Evolutionary conservation across 345 rosid species (phyloP), one percentile per base, ranked within the genome.

Genomic region (Syzygium jambos): DNA sequence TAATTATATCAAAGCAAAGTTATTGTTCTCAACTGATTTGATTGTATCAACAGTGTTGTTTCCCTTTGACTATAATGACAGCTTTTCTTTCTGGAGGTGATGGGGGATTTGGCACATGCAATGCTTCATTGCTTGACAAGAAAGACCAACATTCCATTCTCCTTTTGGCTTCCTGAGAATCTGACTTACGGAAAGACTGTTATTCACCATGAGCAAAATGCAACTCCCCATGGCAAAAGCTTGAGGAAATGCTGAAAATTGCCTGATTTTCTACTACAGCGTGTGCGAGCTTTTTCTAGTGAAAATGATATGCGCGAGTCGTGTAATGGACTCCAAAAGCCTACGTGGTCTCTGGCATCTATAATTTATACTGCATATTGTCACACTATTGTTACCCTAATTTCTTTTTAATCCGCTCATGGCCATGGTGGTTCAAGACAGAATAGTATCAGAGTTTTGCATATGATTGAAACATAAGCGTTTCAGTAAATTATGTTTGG

Each of bases 11-110:
- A 84, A 29, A 84, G 82, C 82, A 73, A 73, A 73, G 82, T 73
- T 73, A 38, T 19, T 73, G 38, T 73, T 38, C 49, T 73, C 91
- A 90, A 88, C 91, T 90, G 90, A 85, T 91, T 92, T 92, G 86
- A 52, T 91, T 91, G 94, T 89, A 89, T 88, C 89, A 89, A 93
- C 57, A 52, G 38, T 22, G 49, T 13, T 52, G 23, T 52, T 84
- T 17, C 16, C 59, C 85, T 52, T 29, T 19, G 19, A 38, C 21
- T 34, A 73, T 73, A 73, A 73, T 73, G 80, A 38, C 38, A 21
- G 46, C 49, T 19, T 21, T 65, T 55, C 46, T 55, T 38, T 19
- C 49, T 38, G 49, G 82, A 73, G 49, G 82, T 73, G 27, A 73
- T 73, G 49, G 23, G 25, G 82, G 15, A 73, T 38, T 38, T 73